phyloP scores from a whole-genome alignment of 768 basidiomycete species.

The Termitomyces sp. region DNA sequence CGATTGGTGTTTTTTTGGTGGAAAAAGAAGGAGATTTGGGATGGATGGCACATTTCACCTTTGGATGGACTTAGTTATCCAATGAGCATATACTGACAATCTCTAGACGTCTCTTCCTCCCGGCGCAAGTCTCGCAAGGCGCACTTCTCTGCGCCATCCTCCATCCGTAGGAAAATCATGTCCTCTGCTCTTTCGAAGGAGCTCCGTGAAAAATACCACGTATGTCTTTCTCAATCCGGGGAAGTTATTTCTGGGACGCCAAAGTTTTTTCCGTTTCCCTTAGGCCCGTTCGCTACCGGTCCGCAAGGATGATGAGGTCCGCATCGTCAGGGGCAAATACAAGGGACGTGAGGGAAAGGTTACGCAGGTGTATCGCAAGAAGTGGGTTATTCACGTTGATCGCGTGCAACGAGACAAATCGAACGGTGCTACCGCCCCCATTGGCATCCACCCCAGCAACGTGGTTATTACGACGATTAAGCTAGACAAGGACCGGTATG shows the following conservation, averaged over 20 bases:
- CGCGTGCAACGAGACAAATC: constrained; percentile 97
- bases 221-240: constrained; percentile 34
- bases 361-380: constrained; percentile 97
- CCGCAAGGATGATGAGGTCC: constrained; percentile 97
- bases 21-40: constrained; percentile 31
- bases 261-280: background rate
- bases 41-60: constrained; percentile 46
- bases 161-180: constrained; percentile 96
- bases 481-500: constrained; percentile 84
- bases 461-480: constrained; percentile 93
- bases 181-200: constrained; percentile 94
- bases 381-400: constrained; percentile 98
- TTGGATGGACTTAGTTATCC: constrained; percentile 37
- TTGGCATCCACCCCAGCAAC: constrained; percentile 96
- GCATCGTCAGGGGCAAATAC: constrained; percentile 96
- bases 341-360: constrained; percentile 99
- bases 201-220: constrained; percentile 87
- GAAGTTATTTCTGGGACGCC: background rate
- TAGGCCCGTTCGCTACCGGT: constrained; percentile 91
- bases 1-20: constrained; percentile 20
- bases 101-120: constrained; percentile 80
- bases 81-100: constrained; percentile 28
- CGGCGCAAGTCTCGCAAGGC: constrained; percentile 98
- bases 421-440: constrained; percentile 89
- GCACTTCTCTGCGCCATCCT: constrained; percentile 95